Base-by-base conservation (phyloP, 2,329 filamentous ascomycete genomes). In the Colletotrichum scovillei region DNA sequence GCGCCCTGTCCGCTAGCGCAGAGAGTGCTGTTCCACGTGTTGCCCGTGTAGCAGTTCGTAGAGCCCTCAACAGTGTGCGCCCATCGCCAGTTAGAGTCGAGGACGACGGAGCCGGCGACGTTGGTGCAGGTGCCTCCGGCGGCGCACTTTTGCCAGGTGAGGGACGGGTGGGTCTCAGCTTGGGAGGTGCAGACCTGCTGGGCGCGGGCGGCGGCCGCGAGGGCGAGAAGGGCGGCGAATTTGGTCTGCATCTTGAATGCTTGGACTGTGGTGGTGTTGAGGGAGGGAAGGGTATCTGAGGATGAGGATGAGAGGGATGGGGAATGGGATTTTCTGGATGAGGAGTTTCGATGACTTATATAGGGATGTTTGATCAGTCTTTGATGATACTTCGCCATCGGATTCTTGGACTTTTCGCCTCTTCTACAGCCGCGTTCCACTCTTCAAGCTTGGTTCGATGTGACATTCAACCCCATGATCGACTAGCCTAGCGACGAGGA, bases 61-160 rank as follows among this genome's bases (percentile, higher is more conserved):
- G 80, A 83, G 65, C 84, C 82, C 5, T 79, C 76, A 64, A 82
- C 79, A 22, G 79, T 79, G 80, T 91, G 89, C 72, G 89, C 83
- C 90, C 90, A 91, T 73, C 90, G 87, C 89, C 89, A 91, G 83
- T 91, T 91, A 77, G 89, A 80, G 75, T 92, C 90, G 76, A 92
- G 81, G 66, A 88, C 88, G 56, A 92, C 84, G 46, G 85, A 86
- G 55, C 86, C 88, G 53, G 78, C 76, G 76, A 88, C 84, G 66
- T 80, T 82, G 30, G 82, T 85, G 83, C 90, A 92, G 67, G 80
- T 82, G 72, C 88, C 87, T 69, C 81, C 83, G 26, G 81, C 78
- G 46, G 87, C 86, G 81, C 90, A 92, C 76, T 85, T 84, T 73
- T 86, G 82, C 86, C 88, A 90, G 70, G 80, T 84, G 76, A 92